Evolutionary conservation across 2,329 filamentous ascomycete species (phyloP).

Genomic region (Colletotrichum sp.): DNA sequence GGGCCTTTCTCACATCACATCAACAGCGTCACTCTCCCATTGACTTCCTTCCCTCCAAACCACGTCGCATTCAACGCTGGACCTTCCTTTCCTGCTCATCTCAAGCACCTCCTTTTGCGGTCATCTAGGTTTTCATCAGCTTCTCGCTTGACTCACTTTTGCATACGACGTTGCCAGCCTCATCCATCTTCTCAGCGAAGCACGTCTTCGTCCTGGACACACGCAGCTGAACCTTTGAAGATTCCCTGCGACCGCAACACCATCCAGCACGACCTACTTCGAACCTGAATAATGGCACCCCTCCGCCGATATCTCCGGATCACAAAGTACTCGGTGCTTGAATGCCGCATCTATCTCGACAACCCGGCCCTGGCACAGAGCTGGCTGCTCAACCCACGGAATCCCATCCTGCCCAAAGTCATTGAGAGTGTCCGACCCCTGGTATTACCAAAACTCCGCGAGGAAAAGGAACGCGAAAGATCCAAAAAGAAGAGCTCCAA

Average conservation of each 20-base stretch:
- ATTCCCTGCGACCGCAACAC: not conserved
- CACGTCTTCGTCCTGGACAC: not conserved
- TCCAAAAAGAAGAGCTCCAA: slow-evolving; percentile 69
- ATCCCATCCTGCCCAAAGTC: slow-evolving; percentile 80
- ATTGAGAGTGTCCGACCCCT: slow-evolving; percentile 85
- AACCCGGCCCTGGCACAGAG: slow-evolving; percentile 82
- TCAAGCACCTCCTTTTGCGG: not conserved
- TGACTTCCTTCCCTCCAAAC: not conserved
- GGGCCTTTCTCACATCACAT: not conserved
- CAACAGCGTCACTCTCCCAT: not conserved
- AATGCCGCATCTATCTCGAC: slow-evolving; percentile 95
- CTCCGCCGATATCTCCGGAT: slow-evolving; percentile 90
- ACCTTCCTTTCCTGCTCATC: not conserved
- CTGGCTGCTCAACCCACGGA: slow-evolving; percentile 81
- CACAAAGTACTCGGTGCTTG: slow-evolving; percentile 91
- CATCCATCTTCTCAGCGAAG: not conserved
- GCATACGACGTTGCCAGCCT: not conserved
- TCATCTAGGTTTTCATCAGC: not conserved
- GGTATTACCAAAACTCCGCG: slow-evolving; percentile 88
- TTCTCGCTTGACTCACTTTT: not conserved
- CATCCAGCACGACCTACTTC: not conserved
- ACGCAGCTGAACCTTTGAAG: not conserved
- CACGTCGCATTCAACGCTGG: not conserved
- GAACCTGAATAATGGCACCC: slow-evolving; percentile 70
- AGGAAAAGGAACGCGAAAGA: slow-evolving; percentile 74